Conservation (phyloP, 164 flowering plant genomes). For the Vitis vinifera region ASM3070453v1 NC_081815.1:2854001-2854500, state of each 20-base stretch:
- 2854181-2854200: slow-evolving; percentile 99
- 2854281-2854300: slow-evolving; percentile 94
- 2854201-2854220: slow-evolving; percentile 99
- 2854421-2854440: slow-evolving; percentile 99
- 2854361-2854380: slow-evolving; percentile 96
- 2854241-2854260: slow-evolving; percentile 92
- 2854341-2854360: slow-evolving; percentile 92
- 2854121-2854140: slow-evolving; percentile 53
- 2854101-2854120: not conserved
- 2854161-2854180: slow-evolving; percentile 85
- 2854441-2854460: slow-evolving; percentile 89
- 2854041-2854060: too few relatives aligned
- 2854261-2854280: slow-evolving; percentile 93
- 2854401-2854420: slow-evolving; percentile 84
- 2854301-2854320: slow-evolving; percentile 94
- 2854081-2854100: not conserved
- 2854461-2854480: slow-evolving; percentile 74
- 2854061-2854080: not conserved
- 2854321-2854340: slow-evolving; percentile 88
- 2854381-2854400: slow-evolving; percentile 93
- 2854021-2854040: too few relatives aligned
- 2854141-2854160: slow-evolving; percentile 67
- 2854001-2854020: too few relatives aligned
- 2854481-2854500: slow-evolving; percentile 64
- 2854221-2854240: slow-evolving; percentile 89